Evolutionary conservation across 2,329 filamentous ascomycete species (phyloP), one percentile per base, ranked within the genome.

Genomic region (Ophiostoma sp.): DNA sequence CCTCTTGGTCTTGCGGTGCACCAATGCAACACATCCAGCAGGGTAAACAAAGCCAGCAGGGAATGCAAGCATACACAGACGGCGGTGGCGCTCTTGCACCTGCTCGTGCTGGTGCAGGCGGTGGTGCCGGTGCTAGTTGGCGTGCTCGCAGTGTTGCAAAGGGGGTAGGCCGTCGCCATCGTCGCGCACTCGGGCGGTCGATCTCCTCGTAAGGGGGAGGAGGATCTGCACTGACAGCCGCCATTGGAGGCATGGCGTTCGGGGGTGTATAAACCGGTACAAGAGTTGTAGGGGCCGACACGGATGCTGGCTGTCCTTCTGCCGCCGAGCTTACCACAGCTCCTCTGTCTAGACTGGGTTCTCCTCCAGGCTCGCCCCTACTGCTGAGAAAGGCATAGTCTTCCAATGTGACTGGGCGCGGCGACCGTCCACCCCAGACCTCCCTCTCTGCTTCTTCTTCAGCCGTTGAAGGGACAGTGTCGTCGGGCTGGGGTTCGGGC

Each of bases 391-490:
- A 63, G 42, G 38, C 14, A 63, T 72, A 73, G 66, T 73, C 71
- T 11, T 68, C 55, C 14, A 73, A 52, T 3, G 68, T 70, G 7
- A 72, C 71, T 2, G 67, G 62, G 11, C 71, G 70, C 3, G 70
- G 66, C 1, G 66, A 8, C 5, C 55, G 44, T 2, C 69, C 64
- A 4, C 64, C 68, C 11, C 70, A 63, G 3, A 66, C 68, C 11
- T 70, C 72, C n/a, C 66, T 47, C 9, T 71, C 72, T 11, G 69
- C 70, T 16, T 55, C 47, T 12, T 60, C 55, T 1, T 64, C 69
- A 0, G 66, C 67, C 0, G 63, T 52, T 2, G n/a, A 18, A 7
- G 36, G 12, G 5, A 6, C 11, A 12, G 42, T 65, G 65, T 5
- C 36, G 68, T 52, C n/a, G 18, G 4, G n/a, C 2, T 55, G n/a